Conservation (phyloP, 73 alveolate species). For the Tetrahymena malaccensis region DNA sequence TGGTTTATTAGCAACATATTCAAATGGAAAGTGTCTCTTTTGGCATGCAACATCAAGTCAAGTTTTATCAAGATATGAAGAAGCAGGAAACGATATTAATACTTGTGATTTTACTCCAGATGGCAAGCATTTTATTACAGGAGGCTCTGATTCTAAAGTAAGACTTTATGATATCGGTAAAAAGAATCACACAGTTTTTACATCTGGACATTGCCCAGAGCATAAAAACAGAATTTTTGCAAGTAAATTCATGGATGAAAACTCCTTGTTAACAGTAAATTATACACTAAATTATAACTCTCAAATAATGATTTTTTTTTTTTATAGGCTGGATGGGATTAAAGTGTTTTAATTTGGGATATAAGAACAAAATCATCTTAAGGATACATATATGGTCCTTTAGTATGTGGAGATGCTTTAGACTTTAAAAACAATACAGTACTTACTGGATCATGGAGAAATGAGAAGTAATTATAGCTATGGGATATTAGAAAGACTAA, state of each 20-base stretch:
- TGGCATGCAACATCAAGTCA: slow-evolving; percentile 45
- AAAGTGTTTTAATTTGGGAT: slow-evolving; percentile 30
- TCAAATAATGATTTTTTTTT: background rate
- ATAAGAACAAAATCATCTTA: slow-evolving; percentile 7
- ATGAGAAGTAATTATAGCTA: slow-evolving; percentile 23
- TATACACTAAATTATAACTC: background rate
- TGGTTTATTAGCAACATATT: slow-evolving; percentile 23
- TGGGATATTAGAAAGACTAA: slow-evolving; percentile 28
- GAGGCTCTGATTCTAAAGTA: slow-evolving; percentile 29
- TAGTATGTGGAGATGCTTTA: slow-evolving; percentile 23
- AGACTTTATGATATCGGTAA: slow-evolving; percentile 32
- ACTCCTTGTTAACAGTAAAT: background rate
- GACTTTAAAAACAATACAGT: slow-evolving; percentile 19
- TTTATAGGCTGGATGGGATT: slow-evolving; percentile 37
- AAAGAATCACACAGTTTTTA: background rate
- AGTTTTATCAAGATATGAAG: slow-evolving; percentile 13
- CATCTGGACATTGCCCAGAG: slow-evolving; percentile 6
- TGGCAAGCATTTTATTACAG: slow-evolving; percentile 29
- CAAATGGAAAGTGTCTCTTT: slow-evolving; percentile 14
- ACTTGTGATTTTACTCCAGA: slow-evolving; percentile 26
- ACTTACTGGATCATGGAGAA: slow-evolving; percentile 24
- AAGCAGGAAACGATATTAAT: slow-evolving; percentile 18
- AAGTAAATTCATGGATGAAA: background rate
- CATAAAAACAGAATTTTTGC: slow-evolving; percentile 37
- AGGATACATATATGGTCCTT: slow-evolving; percentile 38